Evolutionary conservation across 371 early-diverging fungal genomes (phyloP).

Genomic region (Dichotomocladium elegans): DNA sequence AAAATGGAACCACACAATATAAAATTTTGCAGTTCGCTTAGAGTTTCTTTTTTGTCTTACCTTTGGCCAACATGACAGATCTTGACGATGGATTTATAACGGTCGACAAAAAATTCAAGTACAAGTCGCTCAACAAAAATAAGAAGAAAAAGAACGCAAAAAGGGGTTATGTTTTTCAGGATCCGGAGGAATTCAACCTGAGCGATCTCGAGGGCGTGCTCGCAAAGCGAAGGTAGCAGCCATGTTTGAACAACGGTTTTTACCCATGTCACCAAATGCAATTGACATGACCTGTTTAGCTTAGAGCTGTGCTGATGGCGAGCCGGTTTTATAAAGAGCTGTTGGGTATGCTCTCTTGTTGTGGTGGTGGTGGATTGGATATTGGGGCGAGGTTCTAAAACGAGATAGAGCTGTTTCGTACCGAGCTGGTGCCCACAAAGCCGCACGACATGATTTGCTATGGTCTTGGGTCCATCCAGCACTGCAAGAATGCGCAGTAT

Average conservation of each 20-base stretch:
- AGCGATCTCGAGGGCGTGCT: constrained; percentile 21
- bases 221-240: constrained; percentile 22
- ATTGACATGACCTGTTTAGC: too few species aligned
- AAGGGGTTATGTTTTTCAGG: constrained; percentile 7
- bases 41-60: too few species aligned
- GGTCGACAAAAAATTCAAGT: constrained; percentile 12
- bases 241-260: not conserved
- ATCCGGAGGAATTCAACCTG: constrained; percentile 29
- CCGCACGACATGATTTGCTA: constrained; percentile 55
- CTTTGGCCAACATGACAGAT: not conserved
- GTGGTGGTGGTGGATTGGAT: not conserved
- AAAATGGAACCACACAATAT: not conserved
- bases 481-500: constrained; percentile 53
- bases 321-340: constrained; percentile 39
- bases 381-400: not conserved
- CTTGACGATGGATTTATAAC: constrained; percentile 14
- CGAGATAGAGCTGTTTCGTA: constrained; percentile 18
- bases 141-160: constrained; percentile 4
- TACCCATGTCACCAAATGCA: too few species aligned
- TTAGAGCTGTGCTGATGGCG: constrained; percentile 20
- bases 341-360: too few species aligned
- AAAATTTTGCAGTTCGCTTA: too few species aligned
- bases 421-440: constrained; percentile 14
- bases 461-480: constrained; percentile 60
- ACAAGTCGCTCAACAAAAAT: constrained; percentile 1